phyloP scores from a whole-genome alignment of 75 land plant species.

The Pinus taeda region DNA sequence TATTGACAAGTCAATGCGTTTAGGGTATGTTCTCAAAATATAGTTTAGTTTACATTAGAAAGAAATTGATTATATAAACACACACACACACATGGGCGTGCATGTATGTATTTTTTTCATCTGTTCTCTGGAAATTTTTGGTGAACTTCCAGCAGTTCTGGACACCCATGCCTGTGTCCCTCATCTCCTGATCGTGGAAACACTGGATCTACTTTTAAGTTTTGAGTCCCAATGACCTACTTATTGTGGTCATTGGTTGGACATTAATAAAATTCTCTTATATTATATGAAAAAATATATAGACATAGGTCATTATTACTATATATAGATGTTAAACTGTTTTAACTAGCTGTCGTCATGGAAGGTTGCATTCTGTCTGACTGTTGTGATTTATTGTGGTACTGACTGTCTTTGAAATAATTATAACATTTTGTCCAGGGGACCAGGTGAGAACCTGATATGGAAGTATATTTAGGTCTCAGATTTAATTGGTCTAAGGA shows the following conservation, averaged over 20 bases:
- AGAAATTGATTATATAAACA: neutral
- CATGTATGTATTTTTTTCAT: too few species aligned
- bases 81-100: too few species aligned
- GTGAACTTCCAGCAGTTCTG: too few species aligned
- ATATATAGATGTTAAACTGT: neutral
- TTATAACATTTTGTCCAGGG: neutral
- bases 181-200: too few species aligned
- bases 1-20: constrained; percentile 94
- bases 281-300: neutral
- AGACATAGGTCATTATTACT: neutral
- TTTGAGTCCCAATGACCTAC: too few species aligned
- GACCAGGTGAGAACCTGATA: neutral
- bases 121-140: neutral
- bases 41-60: constrained; percentile 10
- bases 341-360: neutral
- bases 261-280: too few species aligned
- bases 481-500: neutral
- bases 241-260: too few species aligned
- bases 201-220: too few species aligned
- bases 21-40: constrained; percentile 59
- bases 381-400: neutral
- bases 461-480: neutral
- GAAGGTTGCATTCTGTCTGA: neutral
- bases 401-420: neutral
- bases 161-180: too few species aligned